Evolutionary conservation across 768 basidiomycete genomes (phyloP).

Genomic region (Kwoniella heveanensis): DNA sequence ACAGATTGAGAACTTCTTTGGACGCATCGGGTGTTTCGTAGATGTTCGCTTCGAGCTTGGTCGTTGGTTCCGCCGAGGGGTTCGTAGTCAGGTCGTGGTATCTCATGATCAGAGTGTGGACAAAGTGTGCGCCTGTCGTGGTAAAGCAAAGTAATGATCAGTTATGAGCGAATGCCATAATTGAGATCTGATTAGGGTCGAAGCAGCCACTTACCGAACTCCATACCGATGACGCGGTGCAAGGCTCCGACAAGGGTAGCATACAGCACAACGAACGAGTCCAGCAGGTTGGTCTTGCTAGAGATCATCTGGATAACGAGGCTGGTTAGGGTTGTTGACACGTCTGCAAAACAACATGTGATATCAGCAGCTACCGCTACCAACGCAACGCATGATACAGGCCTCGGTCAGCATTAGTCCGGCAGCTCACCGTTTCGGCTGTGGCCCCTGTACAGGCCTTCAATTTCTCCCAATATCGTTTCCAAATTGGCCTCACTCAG

Average conservation of each 20-base stretch:
- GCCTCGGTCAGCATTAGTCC: no score
- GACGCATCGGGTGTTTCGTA: constrained; percentile 60
- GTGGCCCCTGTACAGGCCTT: constrained; percentile 74
- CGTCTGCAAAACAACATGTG: no score
- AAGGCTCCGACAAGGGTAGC: constrained; percentile 80
- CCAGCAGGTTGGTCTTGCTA: constrained; percentile 75
- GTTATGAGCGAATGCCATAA: neutral
- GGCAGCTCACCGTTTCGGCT: constrained; percentile 69
- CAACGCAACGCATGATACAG: no score
- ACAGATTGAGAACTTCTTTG: constrained; percentile 86
- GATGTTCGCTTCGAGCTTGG: constrained; percentile 27
- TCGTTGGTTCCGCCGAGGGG: neutral
- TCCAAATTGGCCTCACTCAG: constrained; percentile 88
- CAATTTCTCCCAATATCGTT: constrained; percentile 71
- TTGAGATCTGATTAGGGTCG: neutral
- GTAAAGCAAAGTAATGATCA: neutral
- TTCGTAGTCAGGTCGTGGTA: constrained; percentile 61
- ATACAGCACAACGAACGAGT: constrained; percentile 85
- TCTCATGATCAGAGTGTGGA: constrained; percentile 69
- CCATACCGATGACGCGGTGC: constrained; percentile 77
- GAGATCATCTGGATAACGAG: constrained; percentile 79
- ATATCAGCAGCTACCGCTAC: no score
- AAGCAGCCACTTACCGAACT: constrained; percentile 73
- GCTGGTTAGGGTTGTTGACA: constrained; percentile 73
- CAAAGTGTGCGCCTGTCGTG: constrained; percentile 72